Conservation (phyloP, 108 stramenopile genomes). For the Discostella pseudostelligera region DNA sequence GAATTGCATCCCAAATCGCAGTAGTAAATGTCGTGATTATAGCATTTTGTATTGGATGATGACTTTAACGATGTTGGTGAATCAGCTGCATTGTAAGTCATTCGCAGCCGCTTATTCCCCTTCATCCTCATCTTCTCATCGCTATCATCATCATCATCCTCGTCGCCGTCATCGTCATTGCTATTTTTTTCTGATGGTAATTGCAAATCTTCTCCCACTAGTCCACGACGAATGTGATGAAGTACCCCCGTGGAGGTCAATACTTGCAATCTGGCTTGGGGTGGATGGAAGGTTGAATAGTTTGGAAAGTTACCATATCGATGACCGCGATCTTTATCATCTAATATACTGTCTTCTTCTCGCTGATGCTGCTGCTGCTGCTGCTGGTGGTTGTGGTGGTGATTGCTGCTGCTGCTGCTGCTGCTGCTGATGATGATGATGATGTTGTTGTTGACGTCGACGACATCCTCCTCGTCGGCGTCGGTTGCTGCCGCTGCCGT, state of each 20-base stretch:
- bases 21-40: slow-evolving; percentile 21
- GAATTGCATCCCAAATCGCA: slow-evolving; percentile 64
- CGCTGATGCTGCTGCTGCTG: no score
- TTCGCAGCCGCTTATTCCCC: background rate
- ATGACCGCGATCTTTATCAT: slow-evolving; percentile 13
- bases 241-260: slow-evolving; percentile 17
- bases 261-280: slow-evolving; percentile 30
- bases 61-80: background rate
- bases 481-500: no score
- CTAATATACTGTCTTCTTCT: background rate
- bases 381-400: no score
- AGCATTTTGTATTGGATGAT: background rate
- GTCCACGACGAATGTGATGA: slow-evolving; percentile 15
- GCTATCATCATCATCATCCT: background rate
- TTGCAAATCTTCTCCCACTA: background rate
- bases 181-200: background rate
- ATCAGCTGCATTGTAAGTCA: background rate
- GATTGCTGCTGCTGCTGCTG: no score
- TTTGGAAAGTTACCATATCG: slow-evolving; percentile 58
- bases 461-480: no score
- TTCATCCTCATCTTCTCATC: background rate
- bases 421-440: no score
- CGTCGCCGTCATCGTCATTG: background rate
- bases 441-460: no score
- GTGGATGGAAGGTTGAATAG: slow-evolving; percentile 57